A percentile compares a stretch with the other conserved stretches of the same genome.
Conservation (phyloP, 129 eudicot species). For the Helichrysum umbraculigerum region DNA sequence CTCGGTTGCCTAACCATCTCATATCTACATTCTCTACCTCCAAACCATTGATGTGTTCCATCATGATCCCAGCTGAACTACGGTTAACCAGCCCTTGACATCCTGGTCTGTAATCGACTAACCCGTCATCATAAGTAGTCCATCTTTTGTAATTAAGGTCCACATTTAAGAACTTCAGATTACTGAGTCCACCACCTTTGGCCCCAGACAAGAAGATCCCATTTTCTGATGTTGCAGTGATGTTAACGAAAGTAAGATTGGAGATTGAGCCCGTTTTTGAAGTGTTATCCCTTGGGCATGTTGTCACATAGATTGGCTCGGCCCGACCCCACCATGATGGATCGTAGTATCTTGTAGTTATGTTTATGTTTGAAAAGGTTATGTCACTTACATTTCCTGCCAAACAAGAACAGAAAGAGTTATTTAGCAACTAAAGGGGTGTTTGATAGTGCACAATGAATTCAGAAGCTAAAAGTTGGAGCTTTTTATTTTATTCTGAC, state of each 20-base stretch:
- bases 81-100: constrained; percentile 83
- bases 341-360: constrained; percentile 87
- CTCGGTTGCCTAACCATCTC: constrained; percentile 66
- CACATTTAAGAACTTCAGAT: constrained; percentile 65
- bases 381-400: constrained; percentile 86
- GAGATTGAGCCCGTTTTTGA: constrained; percentile 69
- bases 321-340: constrained; percentile 99
- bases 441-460: not conserved
- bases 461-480: too few species aligned
- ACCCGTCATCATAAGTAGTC: constrained; percentile 73
- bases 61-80: constrained; percentile 72
- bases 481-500: too few species aligned
- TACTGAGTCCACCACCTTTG: constrained; percentile 48
- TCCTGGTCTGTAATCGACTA: constrained; percentile 90
- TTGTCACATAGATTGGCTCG: constrained; percentile 85
- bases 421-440: not conserved
- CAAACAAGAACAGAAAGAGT: constrained; percentile 18
- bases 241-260: constrained; percentile 61
- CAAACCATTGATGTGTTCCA: constrained; percentile 83
- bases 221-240: constrained; percentile 81
- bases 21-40: constrained; percentile 64
- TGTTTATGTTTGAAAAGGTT: constrained; percentile 83
- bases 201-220: constrained; percentile 92
- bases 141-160: constrained; percentile 74
- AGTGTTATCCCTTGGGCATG: constrained; percentile 67